Evolutionary conservation across 352 stramenopile species (phyloP).

Genomic region (Phytophthora hibernalis): DNA sequence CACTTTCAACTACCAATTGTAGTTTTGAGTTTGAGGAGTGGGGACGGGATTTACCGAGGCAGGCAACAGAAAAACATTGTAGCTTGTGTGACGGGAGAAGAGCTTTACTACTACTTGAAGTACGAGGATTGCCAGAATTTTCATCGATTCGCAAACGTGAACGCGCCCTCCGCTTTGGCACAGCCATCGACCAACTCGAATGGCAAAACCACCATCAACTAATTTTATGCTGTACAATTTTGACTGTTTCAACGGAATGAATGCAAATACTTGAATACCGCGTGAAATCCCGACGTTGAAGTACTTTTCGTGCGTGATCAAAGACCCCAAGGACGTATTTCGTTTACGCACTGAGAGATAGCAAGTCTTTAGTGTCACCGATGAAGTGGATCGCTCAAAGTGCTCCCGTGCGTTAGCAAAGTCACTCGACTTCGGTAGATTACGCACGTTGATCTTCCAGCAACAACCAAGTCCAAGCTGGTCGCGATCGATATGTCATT

Average conservation of each 20-base stretch:
- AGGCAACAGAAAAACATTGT: slow-evolving; percentile 71
- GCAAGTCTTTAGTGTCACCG: not conserved
- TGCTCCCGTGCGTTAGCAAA: slow-evolving; percentile 2
- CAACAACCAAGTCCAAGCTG: not conserved
- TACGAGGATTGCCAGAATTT: not conserved
- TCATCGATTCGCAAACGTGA: not conserved
- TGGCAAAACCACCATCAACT: not conserved
- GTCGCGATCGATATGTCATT: not conserved
- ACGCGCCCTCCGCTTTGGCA: not conserved
- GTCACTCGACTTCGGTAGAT: not conserved
- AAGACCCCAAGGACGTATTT: not conserved
- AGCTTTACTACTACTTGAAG: not conserved
- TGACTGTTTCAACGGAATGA: not conserved
- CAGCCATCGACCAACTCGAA: not conserved
- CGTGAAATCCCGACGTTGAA: not conserved
- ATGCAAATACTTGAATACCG: not conserved
- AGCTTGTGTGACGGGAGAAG: slow-evolving; percentile 42
- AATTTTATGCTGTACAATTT: slow-evolving; percentile 5
- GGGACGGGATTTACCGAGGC: slow-evolving; percentile 40
- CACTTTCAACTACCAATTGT: not conserved
- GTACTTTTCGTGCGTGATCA: not conserved
- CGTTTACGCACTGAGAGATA: slow-evolving; percentile 8
- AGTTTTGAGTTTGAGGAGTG: not conserved
- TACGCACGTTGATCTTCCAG: slow-evolving; percentile 2
- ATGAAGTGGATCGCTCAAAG: slow-evolving; percentile 1